A percentile compares a stretch with the other conserved stretches of the same genome.
phyloP scores from a whole-genome alignment of 2,329 filamentous ascomycete genomes.

The Trichophaea hybrida region DNA sequence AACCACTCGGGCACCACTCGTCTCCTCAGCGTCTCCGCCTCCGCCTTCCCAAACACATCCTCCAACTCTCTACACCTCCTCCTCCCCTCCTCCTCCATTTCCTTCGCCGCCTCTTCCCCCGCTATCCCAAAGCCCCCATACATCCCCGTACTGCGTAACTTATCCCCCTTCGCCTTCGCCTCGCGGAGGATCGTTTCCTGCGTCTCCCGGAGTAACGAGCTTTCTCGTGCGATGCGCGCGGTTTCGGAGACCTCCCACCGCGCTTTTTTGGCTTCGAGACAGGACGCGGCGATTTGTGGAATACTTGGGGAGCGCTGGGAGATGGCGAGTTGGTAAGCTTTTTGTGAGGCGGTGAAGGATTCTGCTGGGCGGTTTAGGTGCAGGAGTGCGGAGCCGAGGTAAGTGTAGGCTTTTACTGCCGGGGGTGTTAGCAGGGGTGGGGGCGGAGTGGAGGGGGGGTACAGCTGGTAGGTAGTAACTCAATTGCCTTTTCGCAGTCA shows the following conservation, averaged over 20 bases:
- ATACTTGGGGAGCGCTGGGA: conserved; percentile 51
- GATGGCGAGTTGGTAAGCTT: conserved; percentile 58
- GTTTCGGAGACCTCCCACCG: conserved; percentile 67
- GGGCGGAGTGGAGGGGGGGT: conserved; percentile 27
- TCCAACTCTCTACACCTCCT: conserved; percentile 30
- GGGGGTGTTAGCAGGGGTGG: neutral
- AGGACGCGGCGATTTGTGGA: conserved; percentile 54
- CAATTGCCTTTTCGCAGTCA: conserved; percentile 63
- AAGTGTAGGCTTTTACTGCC: conserved; percentile 63
- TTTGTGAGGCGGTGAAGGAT: conserved; percentile 54
- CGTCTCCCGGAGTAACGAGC: conserved; percentile 47
- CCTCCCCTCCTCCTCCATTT: conserved; percentile 32
- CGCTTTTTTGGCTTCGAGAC: conserved; percentile 69
- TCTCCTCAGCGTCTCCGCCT: conserved; percentile 34
- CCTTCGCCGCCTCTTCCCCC: conserved; percentile 32
- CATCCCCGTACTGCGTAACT: conserved; percentile 1
- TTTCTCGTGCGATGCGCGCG: conserved; percentile 41
- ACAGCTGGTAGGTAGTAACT: conserved; percentile 44
- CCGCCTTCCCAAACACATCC: conserved; percentile 41
- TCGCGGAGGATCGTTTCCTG: conserved; percentile 39
- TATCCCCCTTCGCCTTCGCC: conserved; percentile 33
- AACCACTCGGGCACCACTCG: conserved; percentile 59
- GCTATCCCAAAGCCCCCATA: conserved; percentile 9
- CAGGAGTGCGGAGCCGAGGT: conserved; percentile 72
- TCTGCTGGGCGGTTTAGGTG: conserved; percentile 55